Conservation (phyloP, 176 grass and related monocot species). For the Oryza meyeriana region DNA sequence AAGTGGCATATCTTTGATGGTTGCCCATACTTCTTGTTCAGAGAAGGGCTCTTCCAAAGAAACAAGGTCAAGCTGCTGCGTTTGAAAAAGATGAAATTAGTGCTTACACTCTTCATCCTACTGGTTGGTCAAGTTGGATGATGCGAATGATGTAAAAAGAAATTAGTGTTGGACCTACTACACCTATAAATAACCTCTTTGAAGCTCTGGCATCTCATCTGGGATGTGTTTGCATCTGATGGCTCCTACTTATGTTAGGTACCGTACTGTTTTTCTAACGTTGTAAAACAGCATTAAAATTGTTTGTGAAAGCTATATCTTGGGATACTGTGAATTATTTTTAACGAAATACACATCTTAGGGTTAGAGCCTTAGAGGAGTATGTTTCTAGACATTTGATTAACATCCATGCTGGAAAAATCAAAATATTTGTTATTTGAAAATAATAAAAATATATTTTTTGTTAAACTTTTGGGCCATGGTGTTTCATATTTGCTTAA, state of each 20-base stretch:
- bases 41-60: no score
- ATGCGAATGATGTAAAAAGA: background rate
- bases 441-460: slow-evolving; percentile 7
- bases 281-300: background rate
- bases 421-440: slow-evolving; percentile 5
- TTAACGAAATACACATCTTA: background rate
- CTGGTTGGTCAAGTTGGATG: background rate
- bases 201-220: background rate
- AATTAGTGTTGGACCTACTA: background rate
- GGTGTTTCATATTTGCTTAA: slow-evolving; percentile 17
- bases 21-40: no score
- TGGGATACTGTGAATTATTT: background rate
- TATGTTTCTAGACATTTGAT: background rate
- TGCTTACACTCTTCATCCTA: background rate
- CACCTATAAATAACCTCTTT: background rate
- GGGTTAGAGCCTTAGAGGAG: background rate
- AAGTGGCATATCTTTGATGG: no score
- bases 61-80: no score
- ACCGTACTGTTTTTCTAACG: background rate
- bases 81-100: no score
- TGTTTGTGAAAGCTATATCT: background rate
- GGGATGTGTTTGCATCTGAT: background rate
- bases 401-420: background rate
- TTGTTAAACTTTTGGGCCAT: background rate
- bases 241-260: background rate